Conservation (phyloP, 768 basidiomycete species). For the Calocybe indica region DNA sequence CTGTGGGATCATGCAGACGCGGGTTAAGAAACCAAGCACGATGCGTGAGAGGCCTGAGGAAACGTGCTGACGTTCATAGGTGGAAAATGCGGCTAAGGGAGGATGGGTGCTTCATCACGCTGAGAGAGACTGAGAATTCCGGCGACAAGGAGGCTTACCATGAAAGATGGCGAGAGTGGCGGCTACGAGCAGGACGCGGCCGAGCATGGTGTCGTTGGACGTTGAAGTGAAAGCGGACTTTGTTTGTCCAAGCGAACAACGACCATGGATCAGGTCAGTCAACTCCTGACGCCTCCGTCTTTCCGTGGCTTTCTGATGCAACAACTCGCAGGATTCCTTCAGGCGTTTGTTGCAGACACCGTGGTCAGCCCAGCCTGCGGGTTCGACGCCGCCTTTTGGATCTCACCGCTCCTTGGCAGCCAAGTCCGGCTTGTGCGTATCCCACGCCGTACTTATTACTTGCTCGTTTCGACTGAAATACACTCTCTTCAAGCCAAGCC, state of each 20-base stretch:
- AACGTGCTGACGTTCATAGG: conserved; percentile 63
- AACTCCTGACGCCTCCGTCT: too few relatives aligned
- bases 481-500: conserved; percentile 23
- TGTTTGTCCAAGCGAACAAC: too few relatives aligned
- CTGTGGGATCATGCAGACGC: conserved; percentile 27
- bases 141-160: conserved; percentile 28
- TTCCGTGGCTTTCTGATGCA: too few relatives aligned
- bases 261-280: too few relatives aligned
- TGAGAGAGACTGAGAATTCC: conserved; percentile 2
- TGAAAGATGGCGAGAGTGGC: conserved; percentile 48
- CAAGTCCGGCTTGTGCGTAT: conserved; percentile 7
- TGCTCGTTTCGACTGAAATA: not conserved
- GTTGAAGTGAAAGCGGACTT: not conserved
- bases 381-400: too few relatives aligned
- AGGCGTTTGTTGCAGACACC: too few relatives aligned
- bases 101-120: conserved; percentile 2
- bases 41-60: not conserved
- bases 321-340: too few relatives aligned
- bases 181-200: conserved; percentile 38
- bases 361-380: too few relatives aligned
- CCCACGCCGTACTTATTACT: not conserved
- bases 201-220: conserved; percentile 32
- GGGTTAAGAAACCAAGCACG: conserved; percentile 1
- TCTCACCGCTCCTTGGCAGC: too few relatives aligned
- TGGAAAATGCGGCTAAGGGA: conserved; percentile 65